Evolutionary conservation across 2,329 filamentous ascomycete species (phyloP).

Genomic region (Trichoderma endophyticum): DNA sequence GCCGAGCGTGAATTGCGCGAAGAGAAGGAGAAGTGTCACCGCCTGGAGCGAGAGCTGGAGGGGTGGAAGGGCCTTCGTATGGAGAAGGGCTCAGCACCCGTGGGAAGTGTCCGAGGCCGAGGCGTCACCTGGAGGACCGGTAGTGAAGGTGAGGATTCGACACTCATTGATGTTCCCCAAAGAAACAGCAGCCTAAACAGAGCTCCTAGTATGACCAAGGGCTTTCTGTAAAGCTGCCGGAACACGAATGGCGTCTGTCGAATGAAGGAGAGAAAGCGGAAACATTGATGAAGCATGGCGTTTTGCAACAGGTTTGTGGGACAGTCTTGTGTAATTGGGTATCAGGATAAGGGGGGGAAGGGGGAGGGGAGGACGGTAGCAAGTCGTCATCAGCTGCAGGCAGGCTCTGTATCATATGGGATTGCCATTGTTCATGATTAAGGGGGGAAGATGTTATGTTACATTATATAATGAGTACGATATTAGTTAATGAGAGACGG

Average conservation of each 20-base stretch:
- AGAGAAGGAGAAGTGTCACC: slow-evolving; percentile 75
- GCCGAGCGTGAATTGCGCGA: slow-evolving; percentile 88
- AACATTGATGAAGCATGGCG: slow-evolving; percentile 13
- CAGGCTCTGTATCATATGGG: slow-evolving; percentile 17
- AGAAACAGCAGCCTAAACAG: slow-evolving; percentile 64
- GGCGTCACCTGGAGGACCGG: slow-evolving; percentile 33
- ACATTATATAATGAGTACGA: slow-evolving; percentile 19
- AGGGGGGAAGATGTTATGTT: slow-evolving; percentile 12
- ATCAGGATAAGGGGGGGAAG: neutral
- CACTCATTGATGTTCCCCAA: slow-evolving; percentile 53
- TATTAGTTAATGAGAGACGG: slow-evolving; percentile 19
- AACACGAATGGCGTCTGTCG: neutral
- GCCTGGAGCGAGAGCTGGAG: slow-evolving; percentile 85
- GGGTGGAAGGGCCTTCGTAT: slow-evolving; percentile 73
- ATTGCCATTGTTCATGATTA: slow-evolving; percentile 17
- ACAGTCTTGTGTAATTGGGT: slow-evolving; percentile 12
- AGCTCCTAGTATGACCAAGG: slow-evolving; percentile 69
- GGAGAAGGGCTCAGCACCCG: slow-evolving; percentile 58
- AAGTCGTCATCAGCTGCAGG: neutral
- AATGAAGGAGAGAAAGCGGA: neutral
- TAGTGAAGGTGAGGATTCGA: slow-evolving; percentile 40
- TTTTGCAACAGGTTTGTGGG: slow-evolving; percentile 10
- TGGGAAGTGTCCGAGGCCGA: slow-evolving; percentile 38
- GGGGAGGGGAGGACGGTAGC: neutral
- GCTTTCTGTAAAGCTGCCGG: slow-evolving; percentile 57